These are phyloP conservation scores for Clonostachys rhizophaga DNA, from an alignment of 2,329 filamentous ascomycete species.

Conservation along the genomic window DNA sequence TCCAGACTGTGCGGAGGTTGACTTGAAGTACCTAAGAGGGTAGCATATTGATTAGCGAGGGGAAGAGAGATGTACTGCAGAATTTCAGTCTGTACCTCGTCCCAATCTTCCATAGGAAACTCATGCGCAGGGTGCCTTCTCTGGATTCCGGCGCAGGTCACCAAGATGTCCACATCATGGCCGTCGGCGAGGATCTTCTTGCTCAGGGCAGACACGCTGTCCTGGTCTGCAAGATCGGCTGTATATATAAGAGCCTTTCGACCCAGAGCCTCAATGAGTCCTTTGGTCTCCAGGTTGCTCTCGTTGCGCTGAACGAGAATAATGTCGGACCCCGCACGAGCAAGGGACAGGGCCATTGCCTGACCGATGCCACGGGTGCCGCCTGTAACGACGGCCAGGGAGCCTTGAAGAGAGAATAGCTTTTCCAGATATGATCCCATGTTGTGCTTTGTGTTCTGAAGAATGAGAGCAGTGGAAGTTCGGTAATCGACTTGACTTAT, in stretches of 20 bases:
- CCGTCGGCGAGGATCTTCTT: slow-evolving; percentile 9
- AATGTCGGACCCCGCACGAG: slow-evolving; percentile 10
- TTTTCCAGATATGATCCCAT: slow-evolving; percentile 8
- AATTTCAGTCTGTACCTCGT: slow-evolving; percentile 34
- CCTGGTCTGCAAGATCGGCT: slow-evolving; percentile 11
- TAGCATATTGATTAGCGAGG: not conserved
- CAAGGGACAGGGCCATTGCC: slow-evolving; percentile 11
- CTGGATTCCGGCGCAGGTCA: slow-evolving; percentile 67
- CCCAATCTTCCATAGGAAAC: slow-evolving; percentile 61
- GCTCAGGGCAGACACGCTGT: slow-evolving; percentile 7
- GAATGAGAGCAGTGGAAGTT: too few species aligned
- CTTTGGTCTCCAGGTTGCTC: slow-evolving; percentile 10
- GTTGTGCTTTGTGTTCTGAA: not conserved
- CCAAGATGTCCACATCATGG: slow-evolving; percentile 47
- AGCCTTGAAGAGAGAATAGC: slow-evolving; percentile 11
- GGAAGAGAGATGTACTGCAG: not conserved
- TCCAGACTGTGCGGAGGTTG: slow-evolving; percentile 73
- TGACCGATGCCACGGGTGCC: slow-evolving; percentile 14
- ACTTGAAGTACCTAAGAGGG: slow-evolving; percentile 64
- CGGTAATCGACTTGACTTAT: too few species aligned
- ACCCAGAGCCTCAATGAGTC: slow-evolving; percentile 7
- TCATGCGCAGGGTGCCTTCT: slow-evolving; percentile 55
- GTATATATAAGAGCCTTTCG: slow-evolving; percentile 9
- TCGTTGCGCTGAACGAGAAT: slow-evolving; percentile 11
- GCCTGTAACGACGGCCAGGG: slow-evolving; percentile 11